phyloP scores from a whole-genome alignment of 2,329 filamentous ascomycete genomes.

The Phialemonium atrogriseum region DNA sequence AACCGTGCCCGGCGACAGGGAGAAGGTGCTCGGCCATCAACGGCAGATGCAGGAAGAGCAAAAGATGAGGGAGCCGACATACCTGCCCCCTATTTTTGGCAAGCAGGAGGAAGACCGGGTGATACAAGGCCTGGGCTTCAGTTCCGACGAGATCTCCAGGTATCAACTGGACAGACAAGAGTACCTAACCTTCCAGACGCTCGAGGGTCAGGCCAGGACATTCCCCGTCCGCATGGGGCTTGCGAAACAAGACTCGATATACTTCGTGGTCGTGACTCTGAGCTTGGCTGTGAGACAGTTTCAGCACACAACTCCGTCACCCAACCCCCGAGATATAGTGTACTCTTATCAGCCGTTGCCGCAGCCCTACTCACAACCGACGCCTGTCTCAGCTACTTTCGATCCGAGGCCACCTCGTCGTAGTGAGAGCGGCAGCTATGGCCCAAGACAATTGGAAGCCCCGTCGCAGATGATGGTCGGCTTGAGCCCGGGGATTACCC shows the following conservation, averaged over 20 bases:
- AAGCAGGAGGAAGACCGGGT: conserved; percentile 45
- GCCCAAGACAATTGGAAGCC: conserved; percentile 15
- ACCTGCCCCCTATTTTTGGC: conserved; percentile 55
- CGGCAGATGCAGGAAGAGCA: conserved; percentile 49
- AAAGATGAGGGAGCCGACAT: conserved; percentile 49
- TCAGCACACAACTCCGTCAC: conserved; percentile 36
- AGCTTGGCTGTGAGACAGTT: conserved; percentile 25
- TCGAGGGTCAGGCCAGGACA: conserved; percentile 42
- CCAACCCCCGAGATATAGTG: conserved; percentile 32
- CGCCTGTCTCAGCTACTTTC: conserved; percentile 38
- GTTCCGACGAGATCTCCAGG: conserved; percentile 41
- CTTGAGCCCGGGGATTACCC: conserved; percentile 31
- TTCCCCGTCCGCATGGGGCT: conserved; percentile 46
- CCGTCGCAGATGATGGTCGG: conserved; percentile 26
- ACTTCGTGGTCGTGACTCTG: conserved; percentile 49
- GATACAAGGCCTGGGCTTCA: conserved; percentile 46
- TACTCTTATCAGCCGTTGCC: conserved; percentile 32
- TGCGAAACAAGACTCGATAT: conserved; percentile 53
- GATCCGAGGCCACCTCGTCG: conserved; percentile 35
- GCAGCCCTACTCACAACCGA: conserved; percentile 31
- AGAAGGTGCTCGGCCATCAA: conserved; percentile 42
- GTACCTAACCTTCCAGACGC: conserved; percentile 42
- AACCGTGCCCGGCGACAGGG: conserved; percentile 41
- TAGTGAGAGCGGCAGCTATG: conserved; percentile 17
- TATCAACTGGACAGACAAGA: conserved; percentile 46